Evolutionary conservation across 345 rosid species (phyloP), one percentile per base, ranked within the genome.

Genomic region (Sonneratia alba): DNA sequence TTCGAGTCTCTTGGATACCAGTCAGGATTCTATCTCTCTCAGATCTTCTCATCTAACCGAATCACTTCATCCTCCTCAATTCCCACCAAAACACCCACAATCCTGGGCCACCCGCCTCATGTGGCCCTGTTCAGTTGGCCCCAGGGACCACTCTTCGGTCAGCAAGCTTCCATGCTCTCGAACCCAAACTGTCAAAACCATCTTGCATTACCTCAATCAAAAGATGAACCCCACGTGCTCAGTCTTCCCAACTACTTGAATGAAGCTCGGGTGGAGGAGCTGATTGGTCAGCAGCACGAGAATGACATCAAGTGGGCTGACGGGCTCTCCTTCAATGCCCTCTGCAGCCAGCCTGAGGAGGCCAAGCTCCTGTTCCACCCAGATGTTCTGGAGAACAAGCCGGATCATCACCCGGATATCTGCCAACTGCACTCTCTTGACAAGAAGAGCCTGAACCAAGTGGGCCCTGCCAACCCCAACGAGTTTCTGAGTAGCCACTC

Each of bases 1-100:
- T 92, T 92, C 72, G 99, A 95, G 79, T 90, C 99, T 22, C 84
- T 95, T 1, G 99, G 97, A 40, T 92, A 90, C 78, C 91, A 91
- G 72, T 92, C 98, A 43, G 97, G 97, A 69, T 90, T 89, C 77
- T 92, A 95, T 76, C 94, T 95, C 11, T 95, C 99, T 0, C 97
- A 92, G 83, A 90, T 90, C 72, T 95, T 92, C 72, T 81, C 97
- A n/a, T 84, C 97, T 0, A 88, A 79, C 70, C 76, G 89, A 74
- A 89, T 79, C 65, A 45, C 61, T 36, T 83, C 97, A 16, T 83
- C 96, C 0, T 76, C 92, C 5, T 34, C 81, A 2, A 82, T 87
- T 57, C 93, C 90, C 65, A 57, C 80, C 0, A 88, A 87, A 79
- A 88, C 80, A 70, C 76, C 90, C 51, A 70, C 80, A 38, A 79